Percentiles rank a stretch among this genome's conserved stretches.
Evolutionary conservation across 2,329 filamentous ascomycete species (phyloP).

Genomic region (Daldinia eschscholtzii): DNA sequence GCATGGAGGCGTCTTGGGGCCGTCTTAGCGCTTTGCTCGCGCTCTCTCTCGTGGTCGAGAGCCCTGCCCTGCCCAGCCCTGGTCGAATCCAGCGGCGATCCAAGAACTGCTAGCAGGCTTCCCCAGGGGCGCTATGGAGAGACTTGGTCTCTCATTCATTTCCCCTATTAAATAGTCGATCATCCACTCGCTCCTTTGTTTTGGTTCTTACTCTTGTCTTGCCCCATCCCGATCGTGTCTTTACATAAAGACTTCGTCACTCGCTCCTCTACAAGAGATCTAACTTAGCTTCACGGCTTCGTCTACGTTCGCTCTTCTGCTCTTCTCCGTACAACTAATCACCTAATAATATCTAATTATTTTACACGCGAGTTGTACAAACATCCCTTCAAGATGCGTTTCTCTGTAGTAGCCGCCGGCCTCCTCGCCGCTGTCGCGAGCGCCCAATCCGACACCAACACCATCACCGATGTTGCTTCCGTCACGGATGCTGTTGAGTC

Average conservation of each 20-base stretch:
- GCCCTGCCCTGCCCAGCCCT: conserved; percentile 2
- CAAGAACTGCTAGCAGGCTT: conserved; percentile 33
- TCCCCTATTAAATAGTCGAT: conserved; percentile 40
- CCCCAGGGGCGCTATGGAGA: conserved; percentile 40
- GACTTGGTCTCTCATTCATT: conserved; percentile 39
- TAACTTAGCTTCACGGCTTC: conserved; percentile 17
- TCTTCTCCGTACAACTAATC: conserved; percentile 20
- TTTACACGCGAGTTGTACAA: conserved; percentile 43
- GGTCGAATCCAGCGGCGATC: conserved; percentile 35
- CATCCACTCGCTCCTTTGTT: conserved; percentile 36
- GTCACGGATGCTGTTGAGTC: not conserved
- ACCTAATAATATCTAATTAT: conserved; percentile 34
- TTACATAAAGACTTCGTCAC: conserved; percentile 35
- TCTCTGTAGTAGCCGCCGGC: conserved; percentile 65
- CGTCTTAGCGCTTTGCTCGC: conserved; percentile 22
- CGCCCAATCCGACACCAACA: conserved; percentile 57
- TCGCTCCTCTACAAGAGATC: conserved; percentile 31
- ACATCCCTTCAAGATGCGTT: conserved; percentile 65
- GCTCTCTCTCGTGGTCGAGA: conserved; percentile 10
- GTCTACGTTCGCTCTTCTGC: conserved; percentile 13
- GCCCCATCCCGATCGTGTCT: conserved; percentile 34
- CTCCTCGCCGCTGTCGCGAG: conserved; percentile 62
- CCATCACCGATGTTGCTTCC: conserved; percentile 26
- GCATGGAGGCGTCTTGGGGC: conserved; percentile 38
- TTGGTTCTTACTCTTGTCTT: conserved; percentile 33